Conservation (phyloP, 2,329 filamentous ascomycete genomes). For the Fusarium austroafricanum region DNA sequence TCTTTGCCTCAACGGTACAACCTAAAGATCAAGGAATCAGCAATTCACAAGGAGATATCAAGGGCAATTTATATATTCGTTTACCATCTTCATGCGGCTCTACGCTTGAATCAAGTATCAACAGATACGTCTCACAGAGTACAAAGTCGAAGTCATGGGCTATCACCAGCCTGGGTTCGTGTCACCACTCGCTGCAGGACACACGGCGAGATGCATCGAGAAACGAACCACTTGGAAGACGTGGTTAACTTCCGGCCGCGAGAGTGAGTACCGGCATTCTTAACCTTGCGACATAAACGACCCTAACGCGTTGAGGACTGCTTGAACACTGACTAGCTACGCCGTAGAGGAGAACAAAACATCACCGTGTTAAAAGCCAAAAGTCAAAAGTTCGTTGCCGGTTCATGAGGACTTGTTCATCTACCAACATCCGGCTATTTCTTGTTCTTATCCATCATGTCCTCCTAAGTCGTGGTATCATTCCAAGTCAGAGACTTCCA, state of each 20-base stretch:
- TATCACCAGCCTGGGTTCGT: background rate
- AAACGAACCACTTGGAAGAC: background rate
- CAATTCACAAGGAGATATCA: background rate
- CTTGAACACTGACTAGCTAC: background rate
- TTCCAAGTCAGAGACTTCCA: slow-evolving; percentile 37
- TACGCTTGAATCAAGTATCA: background rate
- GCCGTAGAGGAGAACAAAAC: background rate
- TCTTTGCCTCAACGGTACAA: background rate
- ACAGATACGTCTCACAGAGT: slow-evolving; percentile 24
- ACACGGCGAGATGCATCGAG: slow-evolving; percentile 16
- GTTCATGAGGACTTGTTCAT: slow-evolving; percentile 20
- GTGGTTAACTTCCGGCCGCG: background rate
- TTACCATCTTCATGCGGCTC: slow-evolving; percentile 4
- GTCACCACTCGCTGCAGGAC: slow-evolving; percentile 5
- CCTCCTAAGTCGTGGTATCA: slow-evolving; percentile 47
- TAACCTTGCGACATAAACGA: background rate
- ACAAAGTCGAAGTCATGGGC: background rate
- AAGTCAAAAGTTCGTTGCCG: background rate
- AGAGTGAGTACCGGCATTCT: background rate
- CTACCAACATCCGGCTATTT: slow-evolving; percentile 11
- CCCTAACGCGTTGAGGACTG: background rate
- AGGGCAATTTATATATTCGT: background rate
- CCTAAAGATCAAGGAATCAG: background rate
- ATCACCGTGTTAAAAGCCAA: background rate
- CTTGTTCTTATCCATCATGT: slow-evolving; percentile 22